Evolutionary conservation across 2,329 filamentous ascomycete species (phyloP).

Genomic region (Aspergillus ochraceus): DNA sequence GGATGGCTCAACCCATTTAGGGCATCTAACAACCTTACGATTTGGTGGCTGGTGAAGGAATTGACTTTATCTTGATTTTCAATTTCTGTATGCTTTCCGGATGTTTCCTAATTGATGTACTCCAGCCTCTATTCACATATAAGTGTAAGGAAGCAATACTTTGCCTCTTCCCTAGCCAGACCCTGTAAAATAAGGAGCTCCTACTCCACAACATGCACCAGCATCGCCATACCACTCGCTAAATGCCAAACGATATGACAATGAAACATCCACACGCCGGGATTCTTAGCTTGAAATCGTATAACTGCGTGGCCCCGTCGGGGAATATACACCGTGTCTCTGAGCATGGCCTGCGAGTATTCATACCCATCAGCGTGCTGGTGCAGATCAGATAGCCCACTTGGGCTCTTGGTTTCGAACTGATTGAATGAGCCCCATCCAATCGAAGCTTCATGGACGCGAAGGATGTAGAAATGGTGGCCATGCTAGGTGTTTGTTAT

Average conservation of each 20-base stretch:
- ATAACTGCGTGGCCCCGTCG: constrained; percentile 58
- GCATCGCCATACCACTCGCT: constrained; percentile 47
- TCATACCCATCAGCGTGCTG: constrained; percentile 20
- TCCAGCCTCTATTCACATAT: no score
- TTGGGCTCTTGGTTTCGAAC: constrained; percentile 24
- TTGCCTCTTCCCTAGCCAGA: no score
- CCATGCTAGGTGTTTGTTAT: constrained; percentile 28
- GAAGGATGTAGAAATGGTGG: constrained; percentile 36
- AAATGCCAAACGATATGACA: constrained; percentile 56
- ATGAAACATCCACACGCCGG: constrained; percentile 52
- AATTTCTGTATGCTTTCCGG: not conserved
- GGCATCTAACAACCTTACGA: not conserved
- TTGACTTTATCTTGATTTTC: not conserved
- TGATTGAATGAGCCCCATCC: constrained; percentile 44
- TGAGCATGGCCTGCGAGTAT: constrained; percentile 41
- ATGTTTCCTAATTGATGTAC: no score
- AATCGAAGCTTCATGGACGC: constrained; percentile 26
- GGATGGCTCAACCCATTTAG: constrained; percentile 12
- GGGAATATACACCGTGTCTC: constrained; percentile 56
- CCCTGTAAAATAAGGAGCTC: no score
- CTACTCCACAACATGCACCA: constrained; percentile 28
- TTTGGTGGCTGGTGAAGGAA: not conserved
- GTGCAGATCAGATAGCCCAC: constrained; percentile 8
- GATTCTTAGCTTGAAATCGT: constrained; percentile 57
- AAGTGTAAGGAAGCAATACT: no score